These are phyloP conservation scores for Ogataea hybrid DNA, from an alignment of 1,139 yeast genomes.

Conservation along the genomic window DNA sequence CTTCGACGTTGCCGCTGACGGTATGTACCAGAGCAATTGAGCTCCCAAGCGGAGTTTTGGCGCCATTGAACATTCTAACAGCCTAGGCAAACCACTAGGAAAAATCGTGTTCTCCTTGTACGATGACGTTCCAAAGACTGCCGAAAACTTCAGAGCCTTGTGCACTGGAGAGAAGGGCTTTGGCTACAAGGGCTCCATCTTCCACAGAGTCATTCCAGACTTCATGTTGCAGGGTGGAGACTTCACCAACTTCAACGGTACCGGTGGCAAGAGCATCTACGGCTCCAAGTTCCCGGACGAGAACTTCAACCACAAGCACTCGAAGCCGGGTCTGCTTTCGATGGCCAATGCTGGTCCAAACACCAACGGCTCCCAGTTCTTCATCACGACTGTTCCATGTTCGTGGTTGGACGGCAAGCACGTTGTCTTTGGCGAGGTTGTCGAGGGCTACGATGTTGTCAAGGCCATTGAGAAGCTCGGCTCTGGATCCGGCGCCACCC, in stretches of 20 bases:
- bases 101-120: constrained; percentile 81
- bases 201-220: constrained; percentile 98
- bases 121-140: constrained; percentile 96
- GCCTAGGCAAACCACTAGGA: constrained; percentile 48
- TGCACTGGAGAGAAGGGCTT: constrained; percentile 97
- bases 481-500: constrained; percentile 80
- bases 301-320: constrained; percentile 84
- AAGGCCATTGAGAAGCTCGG: constrained; percentile 89
- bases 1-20: constrained; percentile 38
- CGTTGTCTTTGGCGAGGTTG: constrained; percentile 98
- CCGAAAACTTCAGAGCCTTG: constrained; percentile 97
- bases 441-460: constrained; percentile 86
- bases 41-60: not conserved
- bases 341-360: constrained; percentile 99
- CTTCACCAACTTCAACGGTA: constrained; percentile 90
- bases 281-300: constrained; percentile 95
- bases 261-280: constrained; percentile 99
- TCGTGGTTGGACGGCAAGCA: constrained; percentile 99
- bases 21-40: constrained; percentile 20
- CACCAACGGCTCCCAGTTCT: constrained; percentile 99
- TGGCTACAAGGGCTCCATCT: constrained; percentile 86
- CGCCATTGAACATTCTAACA: not conserved
- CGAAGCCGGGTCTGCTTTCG: constrained; percentile 90
- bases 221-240: constrained; percentile 99
- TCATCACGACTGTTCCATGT: constrained; percentile 93